Conservation (phyloP, 163 green algal species). For the Scenedesmus sp. region DNA sequence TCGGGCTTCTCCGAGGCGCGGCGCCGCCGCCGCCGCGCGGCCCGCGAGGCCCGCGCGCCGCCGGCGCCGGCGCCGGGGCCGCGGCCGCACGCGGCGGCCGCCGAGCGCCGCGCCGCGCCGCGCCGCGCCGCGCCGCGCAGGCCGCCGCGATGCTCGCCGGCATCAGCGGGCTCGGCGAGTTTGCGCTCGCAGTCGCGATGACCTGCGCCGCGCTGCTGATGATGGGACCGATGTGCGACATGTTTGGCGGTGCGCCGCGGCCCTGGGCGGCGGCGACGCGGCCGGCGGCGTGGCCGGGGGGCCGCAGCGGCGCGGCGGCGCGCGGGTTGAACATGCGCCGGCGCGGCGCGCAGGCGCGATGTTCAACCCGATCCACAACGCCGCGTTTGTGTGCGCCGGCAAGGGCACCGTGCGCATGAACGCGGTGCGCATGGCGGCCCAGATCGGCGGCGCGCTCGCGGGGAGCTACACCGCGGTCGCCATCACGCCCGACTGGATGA, state of each 20-base stretch:
- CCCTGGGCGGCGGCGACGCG: too few relatives aligned
- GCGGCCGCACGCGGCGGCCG: too few relatives aligned
- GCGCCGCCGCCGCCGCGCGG: too few relatives aligned
- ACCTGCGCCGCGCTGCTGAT: conserved; percentile 2
- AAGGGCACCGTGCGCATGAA: conserved; percentile 29
- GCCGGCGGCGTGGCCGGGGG: too few relatives aligned
- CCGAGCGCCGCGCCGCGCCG: too few relatives aligned
- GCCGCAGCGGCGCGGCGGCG: too few relatives aligned
- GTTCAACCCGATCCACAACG: conserved; percentile 50
- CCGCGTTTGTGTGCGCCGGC: conserved; percentile 38
- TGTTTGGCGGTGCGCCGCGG: conserved; percentile 45
- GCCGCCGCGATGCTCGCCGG: conserved; percentile 30
- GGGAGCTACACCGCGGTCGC: conserved; percentile 32
- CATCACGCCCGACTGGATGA: conserved; percentile 29
- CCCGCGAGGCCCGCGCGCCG: too few relatives aligned
- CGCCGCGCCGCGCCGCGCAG: conserved; percentile 3
- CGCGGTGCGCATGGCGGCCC: conserved; percentile 28
- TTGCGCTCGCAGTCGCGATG: conserved; percentile 33
- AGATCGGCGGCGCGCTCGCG: conserved; percentile 18
- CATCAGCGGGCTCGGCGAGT: conserved; percentile 31
- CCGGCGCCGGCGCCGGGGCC: too few relatives aligned
- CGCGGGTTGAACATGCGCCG: too few relatives aligned
- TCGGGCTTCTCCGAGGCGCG: conserved; percentile 30
- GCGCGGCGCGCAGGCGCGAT: too few relatives aligned
- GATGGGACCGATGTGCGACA: conserved; percentile 38